Conservation (phyloP, 2,329 filamentous ascomycete genomes). For the Sclerotinia sclerotiorum region DNA sequence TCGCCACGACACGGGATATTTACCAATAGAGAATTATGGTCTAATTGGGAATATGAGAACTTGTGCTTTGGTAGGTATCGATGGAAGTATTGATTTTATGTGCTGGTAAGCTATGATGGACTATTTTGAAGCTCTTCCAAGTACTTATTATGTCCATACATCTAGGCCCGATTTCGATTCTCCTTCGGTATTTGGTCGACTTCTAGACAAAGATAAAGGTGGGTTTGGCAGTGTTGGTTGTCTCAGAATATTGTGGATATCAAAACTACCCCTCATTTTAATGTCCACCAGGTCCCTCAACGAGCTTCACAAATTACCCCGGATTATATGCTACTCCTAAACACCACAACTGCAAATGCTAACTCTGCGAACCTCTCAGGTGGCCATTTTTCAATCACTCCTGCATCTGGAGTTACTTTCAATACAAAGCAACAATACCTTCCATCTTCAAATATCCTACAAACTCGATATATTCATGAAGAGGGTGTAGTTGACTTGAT, state of each 20-base stretch:
- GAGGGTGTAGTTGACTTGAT: conserved; percentile 71
- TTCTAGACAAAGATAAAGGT: conserved; percentile 68
- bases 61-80: conserved; percentile 71
- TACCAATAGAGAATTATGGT: conserved; percentile 70
- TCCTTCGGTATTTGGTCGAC: conserved; percentile 70
- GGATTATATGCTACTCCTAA: background rate
- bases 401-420: conserved; percentile 50
- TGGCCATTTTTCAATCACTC: conserved; percentile 69
- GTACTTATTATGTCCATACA: conserved; percentile 15
- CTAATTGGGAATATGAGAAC: conserved; percentile 81
- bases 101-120: conserved; percentile 58
- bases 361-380: conserved; percentile 43
- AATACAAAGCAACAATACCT: conserved; percentile 79
- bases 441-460: conserved; percentile 71
- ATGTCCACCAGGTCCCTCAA: conserved; percentile 9
- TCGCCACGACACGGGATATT: conserved; percentile 36
- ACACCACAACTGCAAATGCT: background rate
- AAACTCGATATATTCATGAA: conserved; percentile 76
- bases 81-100: conserved; percentile 75
- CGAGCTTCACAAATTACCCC: background rate
- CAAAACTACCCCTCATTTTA: background rate
- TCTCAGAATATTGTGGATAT: background rate
- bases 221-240: background rate
- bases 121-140: background rate
- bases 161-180: conserved; percentile 75